phyloP scores from a whole-genome alignment of 2,329 filamentous ascomycete genomes.

The Claviceps humidiphila region DNA sequence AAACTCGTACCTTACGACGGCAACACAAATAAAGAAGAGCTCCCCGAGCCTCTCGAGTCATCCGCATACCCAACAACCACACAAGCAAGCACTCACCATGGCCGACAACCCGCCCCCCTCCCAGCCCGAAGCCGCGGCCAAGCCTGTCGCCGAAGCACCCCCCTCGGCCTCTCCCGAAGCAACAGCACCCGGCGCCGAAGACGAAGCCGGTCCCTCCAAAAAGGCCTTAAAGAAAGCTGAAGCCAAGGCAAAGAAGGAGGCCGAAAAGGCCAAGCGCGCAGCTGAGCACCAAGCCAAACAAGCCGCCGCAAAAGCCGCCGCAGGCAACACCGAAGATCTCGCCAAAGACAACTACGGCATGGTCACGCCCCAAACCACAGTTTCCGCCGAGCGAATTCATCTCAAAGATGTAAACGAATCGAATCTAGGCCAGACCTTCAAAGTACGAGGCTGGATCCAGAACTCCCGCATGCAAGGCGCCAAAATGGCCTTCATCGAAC shows the following conservation, averaged over 20 bases:
- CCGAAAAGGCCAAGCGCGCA: conserved; percentile 57
- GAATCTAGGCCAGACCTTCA: conserved; percentile 56
- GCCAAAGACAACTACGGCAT: conserved; percentile 62
- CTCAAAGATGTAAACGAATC: conserved; percentile 52
- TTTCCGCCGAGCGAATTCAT: conserved; percentile 42
- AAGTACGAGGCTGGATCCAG: conserved; percentile 52
- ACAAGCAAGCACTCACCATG: background rate
- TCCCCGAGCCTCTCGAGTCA: no score
- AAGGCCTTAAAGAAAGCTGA: conserved; percentile 76
- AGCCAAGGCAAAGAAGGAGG: conserved; percentile 78
- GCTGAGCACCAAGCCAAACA: conserved; percentile 65
- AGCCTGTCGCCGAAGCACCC: background rate
- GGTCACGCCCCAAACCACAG: conserved; percentile 38
- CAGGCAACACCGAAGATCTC: conserved; percentile 52
- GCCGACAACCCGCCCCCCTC: conserved; percentile 4
- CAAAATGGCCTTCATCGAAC: conserved; percentile 76
- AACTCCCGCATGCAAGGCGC: conserved; percentile 25
- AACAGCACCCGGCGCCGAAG: background rate
- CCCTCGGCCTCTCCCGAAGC: background rate
- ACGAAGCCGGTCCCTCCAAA: conserved; percentile 23
- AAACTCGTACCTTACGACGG: no score
- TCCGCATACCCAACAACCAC: background rate
- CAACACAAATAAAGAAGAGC: no score
- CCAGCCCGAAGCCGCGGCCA: background rate
- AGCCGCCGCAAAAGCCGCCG: conserved; percentile 52